Evolutionary conservation across 139 green algal genomes (phyloP).

Genomic region (Chlamydomonas eustigma): DNA sequence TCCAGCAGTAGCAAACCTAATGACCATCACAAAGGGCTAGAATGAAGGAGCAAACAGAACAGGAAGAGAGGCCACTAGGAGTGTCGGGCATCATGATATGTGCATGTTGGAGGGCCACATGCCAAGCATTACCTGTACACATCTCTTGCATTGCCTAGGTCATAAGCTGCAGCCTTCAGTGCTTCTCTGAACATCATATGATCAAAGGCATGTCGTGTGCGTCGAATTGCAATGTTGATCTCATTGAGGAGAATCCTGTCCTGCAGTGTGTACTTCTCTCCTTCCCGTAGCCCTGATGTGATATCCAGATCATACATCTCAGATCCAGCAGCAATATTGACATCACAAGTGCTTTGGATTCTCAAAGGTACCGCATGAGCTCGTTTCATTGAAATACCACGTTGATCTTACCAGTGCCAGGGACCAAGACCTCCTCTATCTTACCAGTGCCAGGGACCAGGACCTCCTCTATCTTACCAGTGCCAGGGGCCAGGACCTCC

Average conservation of each 20-base stretch:
- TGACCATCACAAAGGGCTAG: too few relatives aligned
- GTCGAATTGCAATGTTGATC: conserved; percentile 74
- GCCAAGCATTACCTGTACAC: conserved; percentile 65
- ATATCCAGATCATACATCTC: background rate
- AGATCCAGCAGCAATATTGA: too few relatives aligned
- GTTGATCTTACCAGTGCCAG: too few relatives aligned
- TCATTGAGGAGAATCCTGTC: conserved; percentile 93
- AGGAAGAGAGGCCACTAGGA: too few relatives aligned
- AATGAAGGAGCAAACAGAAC: too few relatives aligned
- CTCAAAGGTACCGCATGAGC: too few relatives aligned
- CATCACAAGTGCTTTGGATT: too few relatives aligned
- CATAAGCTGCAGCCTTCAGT: conserved; percentile 85
- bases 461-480: conserved; percentile 9
- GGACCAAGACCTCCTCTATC: too few relatives aligned
- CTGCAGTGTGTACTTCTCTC: conserved; percentile 51
- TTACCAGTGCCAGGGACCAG: conserved; percentile 31
- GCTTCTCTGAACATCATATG: conserved; percentile 92
- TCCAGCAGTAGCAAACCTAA: conserved; percentile 4
- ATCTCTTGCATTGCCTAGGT: conserved; percentile 84
- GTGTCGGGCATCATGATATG: too few relatives aligned
- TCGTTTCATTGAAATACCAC: too few relatives aligned
- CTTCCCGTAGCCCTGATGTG: conserved; percentile 49
- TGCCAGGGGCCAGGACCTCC: conserved; percentile 61
- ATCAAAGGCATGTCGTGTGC: conserved; percentile 67
- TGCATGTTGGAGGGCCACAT: too few relatives aligned